Evolutionary conservation across 306 rosid species (phyloP).

Genomic region (peach (Prunus persica)): Prunus_persica_NCBIv2 NC_034011.1:1666501-1667000

Average conservation of each 20-base stretch:
- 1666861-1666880: slow-evolving; percentile 41
- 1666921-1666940: slow-evolving; percentile 40
- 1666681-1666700: slow-evolving; percentile 46
- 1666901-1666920: slow-evolving; percentile 49
- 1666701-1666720: slow-evolving; percentile 53
- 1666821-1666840: slow-evolving; percentile 14
- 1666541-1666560: slow-evolving; percentile 42
- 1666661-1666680: slow-evolving; percentile 44
- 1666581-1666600: slow-evolving; percentile 48
- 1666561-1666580: slow-evolving; percentile 40
- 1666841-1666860: slow-evolving; percentile 41
- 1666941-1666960: slow-evolving; percentile 52
- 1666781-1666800: slow-evolving; percentile 44
- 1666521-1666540: slow-evolving; percentile 40
- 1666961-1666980: slow-evolving; percentile 38
- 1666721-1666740: slow-evolving; percentile 33
- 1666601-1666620: slow-evolving; percentile 50
- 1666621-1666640: slow-evolving; percentile 39
- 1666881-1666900: slow-evolving; percentile 44
- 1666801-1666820: slow-evolving; percentile 39
- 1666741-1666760: slow-evolving; percentile 30
- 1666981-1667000: slow-evolving; percentile 42
- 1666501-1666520: slow-evolving; percentile 29
- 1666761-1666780: slow-evolving; percentile 49
- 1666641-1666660: slow-evolving; percentile 37